Evolutionary conservation across 768 basidiomycete genomes (phyloP).

Genomic region (Plicaturopsis crispa): DNA sequence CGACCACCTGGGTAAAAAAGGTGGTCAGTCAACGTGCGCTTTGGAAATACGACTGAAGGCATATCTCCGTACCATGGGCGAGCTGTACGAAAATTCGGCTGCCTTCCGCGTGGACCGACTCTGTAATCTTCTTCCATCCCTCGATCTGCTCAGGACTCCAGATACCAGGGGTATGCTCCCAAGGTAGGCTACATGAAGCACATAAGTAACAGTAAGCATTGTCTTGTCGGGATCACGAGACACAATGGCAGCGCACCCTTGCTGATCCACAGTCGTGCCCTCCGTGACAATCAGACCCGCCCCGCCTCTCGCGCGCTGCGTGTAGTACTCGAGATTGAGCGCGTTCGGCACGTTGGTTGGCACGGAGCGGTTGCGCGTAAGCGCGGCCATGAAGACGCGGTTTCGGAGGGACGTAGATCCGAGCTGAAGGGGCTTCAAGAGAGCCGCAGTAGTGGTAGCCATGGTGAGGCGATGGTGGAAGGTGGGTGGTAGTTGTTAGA

Average conservation of each 20-base stretch:
- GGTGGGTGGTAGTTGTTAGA: too few species aligned
- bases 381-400: conserved; percentile 17
- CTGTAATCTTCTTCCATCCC: conserved; percentile 21
- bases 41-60: neutral
- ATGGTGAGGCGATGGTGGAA: too few species aligned
- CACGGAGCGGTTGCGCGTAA: conserved; percentile 28
- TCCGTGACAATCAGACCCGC: conserved; percentile 28
- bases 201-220: conserved; percentile 1
- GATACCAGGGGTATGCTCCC: conserved; percentile 19
- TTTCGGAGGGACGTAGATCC: conserved; percentile 18
- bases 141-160: conserved; percentile 18
- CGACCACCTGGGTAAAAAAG: conserved; percentile 17
- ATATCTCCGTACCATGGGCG: conserved; percentile 13
- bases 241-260: conserved; percentile 8
- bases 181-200: conserved; percentile 19
- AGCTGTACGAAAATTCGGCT: conserved; percentile 22
- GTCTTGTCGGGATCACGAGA: neutral
- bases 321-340: conserved; percentile 28
- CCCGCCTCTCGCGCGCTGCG: conserved; percentile 28
- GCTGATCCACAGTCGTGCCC: conserved; percentile 14
- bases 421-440: conserved; percentile 13
- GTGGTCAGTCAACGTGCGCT: neutral
- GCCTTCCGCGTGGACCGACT: conserved; percentile 23
- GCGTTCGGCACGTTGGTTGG: conserved; percentile 25
- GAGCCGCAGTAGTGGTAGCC: neutral